phyloP scores from a whole-genome alignment of 768 basidiomycete genomes.

The Psilocybe subaeruginosa region DNA sequence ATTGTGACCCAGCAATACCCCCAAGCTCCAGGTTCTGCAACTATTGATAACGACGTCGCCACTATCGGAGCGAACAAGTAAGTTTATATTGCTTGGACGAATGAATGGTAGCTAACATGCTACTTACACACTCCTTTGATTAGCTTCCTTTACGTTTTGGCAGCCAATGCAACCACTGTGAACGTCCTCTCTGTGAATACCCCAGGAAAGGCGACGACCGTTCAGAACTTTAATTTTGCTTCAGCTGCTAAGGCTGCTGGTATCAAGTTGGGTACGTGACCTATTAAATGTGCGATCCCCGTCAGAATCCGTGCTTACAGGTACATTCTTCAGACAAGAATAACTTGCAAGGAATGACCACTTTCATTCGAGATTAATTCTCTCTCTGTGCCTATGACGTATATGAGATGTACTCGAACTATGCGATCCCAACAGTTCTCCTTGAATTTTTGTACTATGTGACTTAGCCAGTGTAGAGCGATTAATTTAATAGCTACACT shows the following conservation, averaged over 20 bases:
- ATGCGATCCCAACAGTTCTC: too few relatives aligned
- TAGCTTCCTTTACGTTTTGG: constrained; percentile 32
- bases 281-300: background rate
- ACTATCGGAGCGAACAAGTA: constrained; percentile 40
- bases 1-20: constrained; percentile 33
- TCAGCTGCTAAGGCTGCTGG: constrained; percentile 14
- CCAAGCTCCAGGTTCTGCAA: constrained; percentile 34
- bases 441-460: too few relatives aligned
- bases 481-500: too few relatives aligned
- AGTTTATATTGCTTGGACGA: constrained; percentile 6
- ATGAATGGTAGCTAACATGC: too few relatives aligned
- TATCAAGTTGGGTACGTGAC: constrained; percentile 11
- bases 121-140: too few relatives aligned
- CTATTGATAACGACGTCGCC: constrained; percentile 45
- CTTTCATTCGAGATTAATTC: background rate
- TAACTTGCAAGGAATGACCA: constrained; percentile 3
- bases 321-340: background rate
- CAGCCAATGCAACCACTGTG: constrained; percentile 29
- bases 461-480: too few relatives aligned
- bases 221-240: constrained; percentile 32
- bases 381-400: too few relatives aligned
- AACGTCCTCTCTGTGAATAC: constrained; percentile 29
- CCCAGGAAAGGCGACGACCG: constrained; percentile 25
- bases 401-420: too few relatives aligned
- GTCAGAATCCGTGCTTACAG: background rate